These are phyloP conservation scores for Fusarium nematophilum DNA, from an alignment of 2,329 filamentous ascomycete species.

Conservation along the genomic window DNA sequence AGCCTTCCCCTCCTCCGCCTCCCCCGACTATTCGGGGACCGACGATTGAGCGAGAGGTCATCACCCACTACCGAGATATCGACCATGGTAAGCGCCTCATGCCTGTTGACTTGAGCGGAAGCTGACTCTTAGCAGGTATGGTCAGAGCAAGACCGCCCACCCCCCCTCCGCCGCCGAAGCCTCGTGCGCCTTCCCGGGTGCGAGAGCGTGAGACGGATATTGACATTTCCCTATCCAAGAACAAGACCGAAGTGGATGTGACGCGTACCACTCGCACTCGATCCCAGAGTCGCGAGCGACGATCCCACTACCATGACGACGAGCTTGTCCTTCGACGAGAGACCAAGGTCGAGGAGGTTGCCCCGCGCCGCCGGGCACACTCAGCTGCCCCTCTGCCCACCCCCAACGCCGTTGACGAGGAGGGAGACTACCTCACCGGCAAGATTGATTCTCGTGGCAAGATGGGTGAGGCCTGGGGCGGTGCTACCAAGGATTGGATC, in stretches of 20 bases:
- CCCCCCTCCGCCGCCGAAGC: constrained; percentile 59
- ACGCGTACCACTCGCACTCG: constrained; percentile 52
- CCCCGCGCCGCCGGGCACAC: constrained; percentile 61
- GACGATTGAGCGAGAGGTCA: constrained; percentile 87
- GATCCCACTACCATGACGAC: constrained; percentile 66
- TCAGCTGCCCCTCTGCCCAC: constrained; percentile 60
- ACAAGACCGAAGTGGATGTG: constrained; percentile 69
- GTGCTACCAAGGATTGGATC: constrained; percentile 80
- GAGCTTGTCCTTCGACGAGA: constrained; percentile 73
- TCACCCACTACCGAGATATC: constrained; percentile 88
- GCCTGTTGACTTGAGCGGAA: neutral
- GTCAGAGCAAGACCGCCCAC: constrained; percentile 56
- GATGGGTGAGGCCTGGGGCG: constrained; percentile 79
- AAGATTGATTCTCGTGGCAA: constrained; percentile 70
- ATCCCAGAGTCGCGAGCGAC: constrained; percentile 54
- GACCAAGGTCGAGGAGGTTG: constrained; percentile 57
- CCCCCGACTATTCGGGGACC: constrained; percentile 78
- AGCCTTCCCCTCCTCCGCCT: constrained; percentile 66
- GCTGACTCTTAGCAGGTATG: constrained; percentile 54
- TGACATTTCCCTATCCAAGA: constrained; percentile 67
- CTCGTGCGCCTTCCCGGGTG: constrained; percentile 57
- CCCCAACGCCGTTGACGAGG: constrained; percentile 60
- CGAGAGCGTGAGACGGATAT: constrained; percentile 69
- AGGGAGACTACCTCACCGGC: constrained; percentile 70
- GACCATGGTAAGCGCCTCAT: constrained; percentile 75